Percentiles rank a stretch among this genome's conserved stretches.
phyloP scores from a whole-genome alignment of 2,329 filamentous ascomycete genomes.

The Epichloe glyceriae region DNA sequence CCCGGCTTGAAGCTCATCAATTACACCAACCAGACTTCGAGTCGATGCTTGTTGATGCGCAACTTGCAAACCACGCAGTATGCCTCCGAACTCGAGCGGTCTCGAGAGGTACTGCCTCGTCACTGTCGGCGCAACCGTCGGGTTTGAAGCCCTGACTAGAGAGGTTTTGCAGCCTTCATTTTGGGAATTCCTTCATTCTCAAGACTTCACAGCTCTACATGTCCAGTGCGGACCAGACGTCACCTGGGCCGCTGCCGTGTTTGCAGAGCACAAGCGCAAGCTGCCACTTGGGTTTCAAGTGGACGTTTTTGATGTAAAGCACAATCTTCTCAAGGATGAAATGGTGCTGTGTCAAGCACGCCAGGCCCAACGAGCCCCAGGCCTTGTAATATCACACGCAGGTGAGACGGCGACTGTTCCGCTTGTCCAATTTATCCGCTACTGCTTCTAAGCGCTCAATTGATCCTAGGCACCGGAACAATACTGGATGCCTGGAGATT shows the following conservation, averaged over 20 bases:
- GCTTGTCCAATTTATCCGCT: background rate
- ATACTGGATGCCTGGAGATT: constrained; percentile 72
- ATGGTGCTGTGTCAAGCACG: constrained; percentile 42
- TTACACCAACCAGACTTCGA: background rate
- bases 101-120: constrained; percentile 52
- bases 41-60: background rate
- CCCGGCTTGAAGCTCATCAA: too few relatives aligned
- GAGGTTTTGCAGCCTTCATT: constrained; percentile 51
- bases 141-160: constrained; percentile 60
- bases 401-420: constrained; percentile 38
- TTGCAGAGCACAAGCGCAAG: constrained; percentile 10
- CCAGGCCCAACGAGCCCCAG: constrained; percentile 38
- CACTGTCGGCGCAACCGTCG: constrained; percentile 83
- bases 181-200: constrained; percentile 41
- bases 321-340: constrained; percentile 24
- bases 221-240: constrained; percentile 72
- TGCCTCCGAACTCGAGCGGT: constrained; percentile 1
- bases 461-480: constrained; percentile 62
- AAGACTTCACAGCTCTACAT: constrained; percentile 57
- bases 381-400: constrained; percentile 78
- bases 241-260: constrained; percentile 16
- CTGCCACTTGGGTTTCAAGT: constrained; percentile 15
- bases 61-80: background rate
- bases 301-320: constrained; percentile 19
- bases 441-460: background rate